Conservation (phyloP, 2,329 filamentous ascomycete genomes). For the Fusarium pininemorale region DNA sequence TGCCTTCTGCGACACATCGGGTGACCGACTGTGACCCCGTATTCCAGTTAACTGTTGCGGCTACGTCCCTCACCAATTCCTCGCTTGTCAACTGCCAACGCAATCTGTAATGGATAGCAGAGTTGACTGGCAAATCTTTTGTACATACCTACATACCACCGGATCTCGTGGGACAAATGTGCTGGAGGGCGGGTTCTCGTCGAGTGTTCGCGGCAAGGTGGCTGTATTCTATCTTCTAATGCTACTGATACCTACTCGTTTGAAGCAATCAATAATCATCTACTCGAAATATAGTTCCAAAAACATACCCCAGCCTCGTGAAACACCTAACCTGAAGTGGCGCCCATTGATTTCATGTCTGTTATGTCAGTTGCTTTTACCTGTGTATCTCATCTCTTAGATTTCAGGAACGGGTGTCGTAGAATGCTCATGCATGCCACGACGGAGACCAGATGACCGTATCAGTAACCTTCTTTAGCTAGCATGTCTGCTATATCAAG, state of each 20-base stretch:
- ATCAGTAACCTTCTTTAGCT: constrained; percentile 68
- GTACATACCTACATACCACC: constrained; percentile 39
- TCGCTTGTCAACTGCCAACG: constrained; percentile 23
- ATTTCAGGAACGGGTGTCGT: background rate
- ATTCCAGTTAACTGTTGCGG: constrained; percentile 37
- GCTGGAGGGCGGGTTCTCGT: constrained; percentile 45
- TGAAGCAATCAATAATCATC: constrained; percentile 35
- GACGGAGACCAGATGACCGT: background rate
- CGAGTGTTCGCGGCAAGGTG: constrained; percentile 44
- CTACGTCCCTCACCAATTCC: constrained; percentile 38
- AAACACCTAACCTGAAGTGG: background rate
- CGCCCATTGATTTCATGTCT: background rate
- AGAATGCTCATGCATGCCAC: background rate
- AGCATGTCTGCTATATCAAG: constrained; percentile 75
- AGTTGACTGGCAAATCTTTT: constrained; percentile 30
- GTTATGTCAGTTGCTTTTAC: background rate
- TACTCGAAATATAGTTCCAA: background rate
- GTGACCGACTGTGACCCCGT: constrained; percentile 45
- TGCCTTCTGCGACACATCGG: constrained; percentile 43
- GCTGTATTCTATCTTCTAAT: constrained; percentile 47
- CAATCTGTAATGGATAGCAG: constrained; percentile 10
- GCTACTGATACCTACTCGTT: constrained; percentile 49
- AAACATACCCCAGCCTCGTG: background rate
- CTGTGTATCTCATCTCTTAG: background rate
- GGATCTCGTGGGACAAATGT: constrained; percentile 41